Evolutionary conservation across 2,329 filamentous ascomycete genomes (phyloP), one percentile per base, ranked within the genome.

Genomic region (Botrytis fabae): DNA sequence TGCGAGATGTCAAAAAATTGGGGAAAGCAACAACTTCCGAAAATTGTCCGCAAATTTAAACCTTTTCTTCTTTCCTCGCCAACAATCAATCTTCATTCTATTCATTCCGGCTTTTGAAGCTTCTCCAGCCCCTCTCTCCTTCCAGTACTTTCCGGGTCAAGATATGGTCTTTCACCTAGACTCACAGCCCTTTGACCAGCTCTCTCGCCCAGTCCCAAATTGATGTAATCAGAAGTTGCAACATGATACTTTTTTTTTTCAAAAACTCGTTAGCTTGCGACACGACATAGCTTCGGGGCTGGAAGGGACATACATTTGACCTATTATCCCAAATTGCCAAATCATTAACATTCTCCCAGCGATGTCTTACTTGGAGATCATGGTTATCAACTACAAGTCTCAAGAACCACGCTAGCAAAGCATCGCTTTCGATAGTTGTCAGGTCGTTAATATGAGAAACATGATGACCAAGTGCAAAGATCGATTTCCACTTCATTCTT

Each of bases 251-350:
- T 44, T 46, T 35, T 35, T 35, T 35, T 46, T 10, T 22, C 44
- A 46, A 46, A 22, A 10, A 46, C 8, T 46, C 8, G 44, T 46
- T 22, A 46, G 44, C 20, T 46, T 46, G 20, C 8, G 44, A 1
- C 8, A 38, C 8, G 44, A 18, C 1, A 22, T 46, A 46, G 20
- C 38, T 46, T 9, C 22, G 44, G 20, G 20, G 44, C 20, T 0
- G 20, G 20, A 22, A 9, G 4, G 10, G 9, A 9, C 51, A n/a
- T 40, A 83, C 85, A 76, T 83, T 85, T 40, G 66, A 69, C 20
- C 87, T 80, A 74, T 89, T 89, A 76, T 89, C 87, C 87, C 88
- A 89, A 75, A 89, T 88, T 0, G 86, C 84, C 16, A 82, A 63
- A 76, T 83, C 82, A 75, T 83, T 82, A 1, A 71, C 51, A 74